phyloP scores from a whole-genome alignment of 768 basidiomycete genomes.

The Boletus edulis region DNA sequence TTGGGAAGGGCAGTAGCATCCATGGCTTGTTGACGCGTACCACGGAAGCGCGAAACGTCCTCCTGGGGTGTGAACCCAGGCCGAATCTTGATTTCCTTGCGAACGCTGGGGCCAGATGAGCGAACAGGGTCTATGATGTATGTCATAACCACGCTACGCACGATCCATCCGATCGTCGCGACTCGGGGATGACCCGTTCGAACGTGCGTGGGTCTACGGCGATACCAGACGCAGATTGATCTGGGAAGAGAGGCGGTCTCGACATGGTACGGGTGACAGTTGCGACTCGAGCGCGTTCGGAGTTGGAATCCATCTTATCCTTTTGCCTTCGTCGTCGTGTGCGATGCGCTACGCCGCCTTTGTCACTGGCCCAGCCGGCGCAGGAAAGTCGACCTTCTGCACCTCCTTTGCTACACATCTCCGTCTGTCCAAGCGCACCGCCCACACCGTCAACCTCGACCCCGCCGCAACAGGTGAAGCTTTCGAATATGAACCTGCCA shows the following conservation, averaged over 20 bases:
- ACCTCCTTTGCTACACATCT: constrained; percentile 87
- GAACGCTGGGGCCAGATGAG: constrained; percentile 48
- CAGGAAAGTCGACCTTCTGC: constrained; percentile 96
- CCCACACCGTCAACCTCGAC: constrained; percentile 95
- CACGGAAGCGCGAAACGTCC: constrained; percentile 84
- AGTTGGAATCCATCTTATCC: constrained; percentile 30
- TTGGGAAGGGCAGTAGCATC: constrained; percentile 65
- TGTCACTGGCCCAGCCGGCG: constrained; percentile 94
- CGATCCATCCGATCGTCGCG: constrained; percentile 81
- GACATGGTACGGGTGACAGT: constrained; percentile 49
- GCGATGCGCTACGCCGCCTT: constrained; percentile 86
- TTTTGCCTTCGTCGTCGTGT: not conserved
- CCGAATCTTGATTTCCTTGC: constrained; percentile 86
- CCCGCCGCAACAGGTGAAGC: constrained; percentile 85
- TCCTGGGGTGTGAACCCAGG: constrained; percentile 96
- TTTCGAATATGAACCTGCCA: constrained; percentile 88
- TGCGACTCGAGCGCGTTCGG: constrained; percentile 11
- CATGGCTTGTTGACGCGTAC: constrained; percentile 70
- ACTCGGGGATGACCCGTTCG: constrained; percentile 86
- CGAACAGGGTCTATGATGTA: not conserved
- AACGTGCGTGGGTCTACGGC: constrained; percentile 82
- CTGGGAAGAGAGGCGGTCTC: constrained; percentile 70
- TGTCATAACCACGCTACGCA: constrained; percentile 34
- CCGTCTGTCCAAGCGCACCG: constrained; percentile 72
- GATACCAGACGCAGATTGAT: constrained; percentile 74